Evolutionary conservation across 208 protist species (phyloP).

Genomic region (Trypanosoma platydactyli): DNA sequence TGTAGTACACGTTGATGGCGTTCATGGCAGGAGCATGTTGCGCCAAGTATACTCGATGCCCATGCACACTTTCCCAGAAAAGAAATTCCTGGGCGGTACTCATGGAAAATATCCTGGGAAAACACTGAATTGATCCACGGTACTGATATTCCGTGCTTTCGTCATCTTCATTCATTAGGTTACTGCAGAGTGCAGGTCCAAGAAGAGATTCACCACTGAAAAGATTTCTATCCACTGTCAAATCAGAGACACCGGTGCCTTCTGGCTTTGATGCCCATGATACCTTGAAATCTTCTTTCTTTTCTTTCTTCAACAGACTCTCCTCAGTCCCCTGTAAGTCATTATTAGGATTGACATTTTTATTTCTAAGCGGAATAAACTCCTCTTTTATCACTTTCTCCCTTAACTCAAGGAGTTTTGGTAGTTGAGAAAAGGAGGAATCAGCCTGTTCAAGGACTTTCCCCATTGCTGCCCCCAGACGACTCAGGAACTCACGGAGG

Average conservation of each 20-base stretch:
- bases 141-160: slow-evolving; percentile 50
- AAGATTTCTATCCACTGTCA: background rate
- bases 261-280: background rate
- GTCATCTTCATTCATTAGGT: slow-evolving; percentile 19
- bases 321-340: background rate
- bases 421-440: slow-evolving; percentile 31
- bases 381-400: slow-evolving; percentile 59
- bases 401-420: slow-evolving; percentile 48
- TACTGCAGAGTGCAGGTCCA: background rate
- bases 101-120: slow-evolving; percentile 78
- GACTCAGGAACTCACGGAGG: slow-evolving; percentile 45
- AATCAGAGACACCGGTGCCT: background rate
- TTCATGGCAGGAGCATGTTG: slow-evolving; percentile 60
- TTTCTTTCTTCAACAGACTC: slow-evolving; percentile 5
- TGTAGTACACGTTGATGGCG: slow-evolving; percentile 70
- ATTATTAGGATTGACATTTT: background rate
- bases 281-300: background rate
- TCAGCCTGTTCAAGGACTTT: slow-evolving; percentile 42
- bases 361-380: slow-evolving; percentile 47
- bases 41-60: slow-evolving; percentile 64
- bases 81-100: slow-evolving; percentile 43
- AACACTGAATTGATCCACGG: slow-evolving; percentile 65
- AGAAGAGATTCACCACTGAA: background rate
- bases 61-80: slow-evolving; percentile 61
- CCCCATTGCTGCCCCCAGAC: slow-evolving; percentile 45